Conservation (phyloP, 2,329 filamentous ascomycete genomes). For the Penicillium verrucosum region DNA sequence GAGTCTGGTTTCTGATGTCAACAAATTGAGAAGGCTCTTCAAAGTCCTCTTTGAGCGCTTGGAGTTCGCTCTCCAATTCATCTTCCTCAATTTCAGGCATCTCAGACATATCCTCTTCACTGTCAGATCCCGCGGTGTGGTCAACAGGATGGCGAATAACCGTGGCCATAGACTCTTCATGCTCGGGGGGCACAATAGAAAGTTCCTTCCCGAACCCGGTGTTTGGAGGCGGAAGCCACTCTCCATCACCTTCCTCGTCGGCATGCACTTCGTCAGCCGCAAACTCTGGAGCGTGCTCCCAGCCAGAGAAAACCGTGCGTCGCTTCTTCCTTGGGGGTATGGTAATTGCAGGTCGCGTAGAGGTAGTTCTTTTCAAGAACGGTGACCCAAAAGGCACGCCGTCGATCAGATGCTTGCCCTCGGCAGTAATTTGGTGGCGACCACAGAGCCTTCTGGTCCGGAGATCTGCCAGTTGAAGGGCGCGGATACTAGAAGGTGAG, state of each 20-base stretch:
- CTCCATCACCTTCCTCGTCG: constrained; percentile 32
- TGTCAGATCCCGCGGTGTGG: constrained; percentile 30
- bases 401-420: constrained; percentile 79
- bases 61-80: constrained; percentile 46
- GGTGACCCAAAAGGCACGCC: constrained; percentile 79
- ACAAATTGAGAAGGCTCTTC: constrained; percentile 25
- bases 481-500: constrained; percentile 61
- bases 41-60: constrained; percentile 45
- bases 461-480: constrained; percentile 71
- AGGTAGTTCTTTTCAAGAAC: constrained; percentile 56
- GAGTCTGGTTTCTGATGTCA: constrained; percentile 17
- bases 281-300: constrained; percentile 22
- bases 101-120: constrained; percentile 31
- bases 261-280: constrained; percentile 1
- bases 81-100: constrained; percentile 34
- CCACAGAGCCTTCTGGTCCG: constrained; percentile 70
- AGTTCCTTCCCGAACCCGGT: constrained; percentile 29
- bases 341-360: constrained; percentile 62
- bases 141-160: constrained; percentile 36
- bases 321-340: constrained; percentile 72
- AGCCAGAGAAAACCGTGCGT: constrained; percentile 38
- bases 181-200: constrained; percentile 21
- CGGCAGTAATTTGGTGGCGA: constrained; percentile 72
- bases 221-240: constrained; percentile 29
- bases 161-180: constrained; percentile 34